Evolutionary conservation across 2,329 filamentous ascomycete species (phyloP), one percentile per base, ranked within the genome.

Genomic region (Claviceps pazoutovae): DNA sequence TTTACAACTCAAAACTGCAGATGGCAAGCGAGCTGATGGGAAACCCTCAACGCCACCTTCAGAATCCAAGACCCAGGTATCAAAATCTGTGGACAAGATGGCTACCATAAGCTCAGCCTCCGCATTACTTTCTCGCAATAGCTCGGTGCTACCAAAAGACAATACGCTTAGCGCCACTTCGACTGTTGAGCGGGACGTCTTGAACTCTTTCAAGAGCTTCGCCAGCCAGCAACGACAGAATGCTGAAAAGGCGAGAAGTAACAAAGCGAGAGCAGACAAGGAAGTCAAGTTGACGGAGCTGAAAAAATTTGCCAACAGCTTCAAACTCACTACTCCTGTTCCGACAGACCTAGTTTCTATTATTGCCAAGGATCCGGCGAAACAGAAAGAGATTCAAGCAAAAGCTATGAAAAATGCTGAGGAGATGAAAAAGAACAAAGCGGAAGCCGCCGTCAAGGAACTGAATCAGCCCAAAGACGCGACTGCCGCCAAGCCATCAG

Each of bases 311-410:
- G 88, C 93, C 1, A 80, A 83, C 59, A 93, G 80, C 64, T 98
- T 98, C 75, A 97, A 97, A 70, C 78, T 98, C 17, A 84, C 86
- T 48, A 96, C 91, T 2, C 89, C 90, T 5, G 89, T 98, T 11
- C 93, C 93, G 1, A 83, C 80, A 49, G 93, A 98, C 66, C 71
- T 98, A 38, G 89, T 98, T 30, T 84, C 88, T 1, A 98, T 98
- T 58, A 84, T 98, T 55, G 91, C 93, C 53, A 98, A 97, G 66
- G 93, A 98, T 64, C 89, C 89, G n/a, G 78, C 74, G 46, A 98
- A 96, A 71, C 93, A 97, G 68, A 83, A 89, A 61, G 82, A 90
- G 63, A 97, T 98, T 56, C 84, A 95, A 62, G 85, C 89, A 60
- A 94, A 90, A 67, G 88, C 88, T 1, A 81, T 87, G 55, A 80